Base-by-base conservation (phyloP, 345 rosid genomes). In the Salix purpurea region DNA sequence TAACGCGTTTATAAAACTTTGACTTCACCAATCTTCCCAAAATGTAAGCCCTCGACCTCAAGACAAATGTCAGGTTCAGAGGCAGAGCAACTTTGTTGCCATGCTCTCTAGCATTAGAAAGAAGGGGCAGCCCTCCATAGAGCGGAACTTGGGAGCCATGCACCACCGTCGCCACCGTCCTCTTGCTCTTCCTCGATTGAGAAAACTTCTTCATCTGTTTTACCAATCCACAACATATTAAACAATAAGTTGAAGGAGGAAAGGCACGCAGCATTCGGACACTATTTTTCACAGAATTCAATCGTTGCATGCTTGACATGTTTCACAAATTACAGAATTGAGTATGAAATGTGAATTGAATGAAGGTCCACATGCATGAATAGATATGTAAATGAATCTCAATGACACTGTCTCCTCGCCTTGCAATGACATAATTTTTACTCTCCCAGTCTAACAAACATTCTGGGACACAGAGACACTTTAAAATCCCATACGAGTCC, bases 41-140 rank as follows among this genome's bases (percentile, higher is more conserved):
- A 79, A 96, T 91, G 86, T 92, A 90, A 10, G 99, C 98, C 74
- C 84, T 90, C 1, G 99, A 93, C 56, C 92, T 90, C 77, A 96
- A 61, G 72, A 81, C 87, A 10, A 96, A 83, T 4, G 98, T 93
- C 72, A 96, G 84, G 86, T 92, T 92, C 19, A 96, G 83, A 2
- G 98, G 99, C 69, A 93, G 80, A 2, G 87, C 74, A 6, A 88
- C 75, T 18, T 40, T 85, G 37, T 85, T 82, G 5, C 65, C 76
- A 71, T 83, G 94, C 50, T 64, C 77, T 62, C 77, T 70, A 34
- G 85, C 83, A 23, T n/a, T 76, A 24, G 83, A 73, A 40, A 88
- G 87, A 52, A 79, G 76, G 0, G 93, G 83, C 64, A 96, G 70
- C 61, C 96, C 93, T 0, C 99, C 99, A 67, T 96, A 96, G 10